Evolutionary conservation across 306 rosid genomes (phyloP).

Genomic region (Cucumis sativus): DNA sequence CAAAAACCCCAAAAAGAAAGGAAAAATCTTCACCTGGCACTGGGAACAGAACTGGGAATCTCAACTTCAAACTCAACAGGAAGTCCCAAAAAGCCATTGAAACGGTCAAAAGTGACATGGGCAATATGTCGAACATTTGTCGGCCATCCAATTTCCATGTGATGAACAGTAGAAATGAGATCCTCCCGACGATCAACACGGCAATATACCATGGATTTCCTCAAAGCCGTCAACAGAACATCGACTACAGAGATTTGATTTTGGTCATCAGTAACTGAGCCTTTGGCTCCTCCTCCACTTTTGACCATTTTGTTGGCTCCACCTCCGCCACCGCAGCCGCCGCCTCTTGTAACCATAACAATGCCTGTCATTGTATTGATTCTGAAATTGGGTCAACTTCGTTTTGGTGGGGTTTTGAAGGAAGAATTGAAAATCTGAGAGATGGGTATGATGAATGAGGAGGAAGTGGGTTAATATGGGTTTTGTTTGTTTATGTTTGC

Average conservation of each 20-base stretch:
- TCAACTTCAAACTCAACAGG: constrained; percentile 71
- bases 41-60: constrained; percentile 85
- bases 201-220: constrained; percentile 88
- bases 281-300: constrained; percentile 15
- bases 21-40: constrained; percentile 55
- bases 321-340: constrained; percentile 60
- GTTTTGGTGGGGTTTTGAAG: neutral
- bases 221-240: constrained; percentile 44
- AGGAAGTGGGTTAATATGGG: neutral
- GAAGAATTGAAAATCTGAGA: too few species aligned
- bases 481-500: constrained; percentile 30
- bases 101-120: constrained; percentile 89
- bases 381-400: neutral
- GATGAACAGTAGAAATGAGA: constrained; percentile 52
- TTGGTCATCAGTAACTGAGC: constrained; percentile 34
- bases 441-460: neutral
- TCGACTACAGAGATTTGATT: constrained; percentile 51
- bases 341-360: constrained; percentile 59
- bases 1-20: neutral
- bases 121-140: constrained; percentile 70
- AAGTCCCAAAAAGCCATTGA: constrained; percentile 86
- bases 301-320: constrained; percentile 17
- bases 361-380: constrained; percentile 49
- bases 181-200: constrained; percentile 54
- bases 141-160: constrained; percentile 89